Percentiles rank a stretch among this genome's conserved stretches.
Evolutionary conservation across 2,329 filamentous ascomycete genomes (phyloP).

Genomic region (Coniochaeta sp.): DNA sequence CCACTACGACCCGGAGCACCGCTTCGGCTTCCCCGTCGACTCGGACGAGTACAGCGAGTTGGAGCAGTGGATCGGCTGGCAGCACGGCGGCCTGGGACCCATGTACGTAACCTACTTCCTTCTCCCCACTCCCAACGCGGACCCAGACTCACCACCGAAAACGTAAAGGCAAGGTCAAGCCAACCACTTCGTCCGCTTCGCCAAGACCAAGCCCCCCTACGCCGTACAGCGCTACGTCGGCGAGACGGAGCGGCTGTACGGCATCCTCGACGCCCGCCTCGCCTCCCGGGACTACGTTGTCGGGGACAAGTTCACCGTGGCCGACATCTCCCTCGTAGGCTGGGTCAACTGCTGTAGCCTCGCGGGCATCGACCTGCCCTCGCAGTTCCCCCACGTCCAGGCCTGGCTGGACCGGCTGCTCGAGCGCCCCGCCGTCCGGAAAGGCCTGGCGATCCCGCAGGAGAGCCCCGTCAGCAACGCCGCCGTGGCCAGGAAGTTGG

Average conservation of each 20-base stretch:
- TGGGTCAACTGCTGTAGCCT: conserved; percentile 57
- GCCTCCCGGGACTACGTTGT: conserved; percentile 41
- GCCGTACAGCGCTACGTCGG: conserved; percentile 67
- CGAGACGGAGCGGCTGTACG: conserved; percentile 68
- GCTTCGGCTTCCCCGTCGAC: conserved; percentile 29
- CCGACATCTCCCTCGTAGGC: conserved; percentile 65
- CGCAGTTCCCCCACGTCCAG: conserved; percentile 57
- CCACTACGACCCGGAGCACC: conserved; percentile 15
- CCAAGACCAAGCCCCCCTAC: conserved; percentile 64
- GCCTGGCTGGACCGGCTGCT: conserved; percentile 60
- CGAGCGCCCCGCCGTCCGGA: conserved; percentile 52
- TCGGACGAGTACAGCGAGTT: conserved; percentile 27
- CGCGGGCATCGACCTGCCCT: conserved; percentile 52
- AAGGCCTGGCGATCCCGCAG: conserved; percentile 55
- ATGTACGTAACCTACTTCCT: conserved; percentile 25
- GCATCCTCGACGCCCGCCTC: conserved; percentile 62
- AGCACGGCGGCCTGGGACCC: conserved; percentile 68
- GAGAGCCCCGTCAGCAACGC: conserved; percentile 31
- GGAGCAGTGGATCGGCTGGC: conserved; percentile 61
- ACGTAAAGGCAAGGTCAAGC: conserved; percentile 61
- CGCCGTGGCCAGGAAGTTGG: conserved; percentile 27
- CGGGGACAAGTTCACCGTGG: conserved; percentile 58
- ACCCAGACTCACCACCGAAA: no score
- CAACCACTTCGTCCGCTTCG: conserved; percentile 64
- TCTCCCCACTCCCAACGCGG: neutral